Conservation (phyloP, 495 filamentous ascomycete genomes). For the Peziza echinospora region DNA sequence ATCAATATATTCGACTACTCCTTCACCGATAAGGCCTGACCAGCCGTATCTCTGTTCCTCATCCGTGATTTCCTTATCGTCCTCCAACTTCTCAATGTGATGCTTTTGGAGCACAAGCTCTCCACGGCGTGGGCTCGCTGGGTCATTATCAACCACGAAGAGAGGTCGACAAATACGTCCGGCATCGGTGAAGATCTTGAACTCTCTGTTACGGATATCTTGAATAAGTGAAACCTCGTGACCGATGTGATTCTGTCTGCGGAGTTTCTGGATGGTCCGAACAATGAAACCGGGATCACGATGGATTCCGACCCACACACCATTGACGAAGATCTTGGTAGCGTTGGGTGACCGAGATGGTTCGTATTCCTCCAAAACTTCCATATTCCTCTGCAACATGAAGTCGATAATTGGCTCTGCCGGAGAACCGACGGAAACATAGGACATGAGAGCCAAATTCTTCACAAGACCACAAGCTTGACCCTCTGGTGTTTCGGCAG, state of each 20-base stretch:
- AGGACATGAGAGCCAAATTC: constrained; percentile 94
- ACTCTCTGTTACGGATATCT: constrained; percentile 89
- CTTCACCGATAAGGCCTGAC: constrained; percentile 56
- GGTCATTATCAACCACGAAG: constrained; percentile 67
- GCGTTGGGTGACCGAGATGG: constrained; percentile 69
- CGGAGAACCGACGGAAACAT: constrained; percentile 79
- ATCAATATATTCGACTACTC: constrained; percentile 84
- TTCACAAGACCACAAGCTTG: constrained; percentile 98
- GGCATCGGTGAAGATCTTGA: constrained; percentile 96
- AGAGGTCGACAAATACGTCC: constrained; percentile 83
- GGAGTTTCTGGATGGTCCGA: constrained; percentile 48
- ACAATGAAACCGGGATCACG: constrained; percentile 64
- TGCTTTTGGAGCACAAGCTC: constrained; percentile 64
- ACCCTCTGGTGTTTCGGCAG: constrained; percentile 93
- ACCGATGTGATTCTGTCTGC: constrained; percentile 48
- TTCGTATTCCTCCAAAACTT: constrained; percentile 89
- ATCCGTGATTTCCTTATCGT: constrained; percentile 39
- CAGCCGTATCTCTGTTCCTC: constrained; percentile 53
- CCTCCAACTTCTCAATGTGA: constrained; percentile 46
- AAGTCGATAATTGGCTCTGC: constrained; percentile 81
- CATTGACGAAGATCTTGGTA: constrained; percentile 95
- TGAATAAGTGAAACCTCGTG: constrained; percentile 82
- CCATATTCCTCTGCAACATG: constrained; percentile 86
- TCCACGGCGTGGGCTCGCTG: constrained; percentile 45
- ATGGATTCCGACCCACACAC: constrained; percentile 89